A percentile compares a stretch with the other conserved stretches of the same genome.
These are phyloP conservation scores for Oryza nivara DNA, from an alignment of 176 grass and related monocot genomes.

Conservation along the genomic window DNA sequence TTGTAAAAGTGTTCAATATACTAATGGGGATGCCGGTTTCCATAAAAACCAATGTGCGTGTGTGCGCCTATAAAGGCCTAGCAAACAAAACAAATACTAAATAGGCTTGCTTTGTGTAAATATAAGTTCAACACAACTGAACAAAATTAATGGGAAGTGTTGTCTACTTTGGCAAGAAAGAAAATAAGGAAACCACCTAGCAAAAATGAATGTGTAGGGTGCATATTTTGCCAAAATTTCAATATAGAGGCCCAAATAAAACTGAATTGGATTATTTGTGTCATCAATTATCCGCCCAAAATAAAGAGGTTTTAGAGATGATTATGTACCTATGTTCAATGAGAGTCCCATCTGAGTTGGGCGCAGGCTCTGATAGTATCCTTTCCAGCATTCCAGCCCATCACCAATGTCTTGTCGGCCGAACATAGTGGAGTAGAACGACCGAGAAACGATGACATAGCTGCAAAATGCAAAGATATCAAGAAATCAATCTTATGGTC, in stretches of 20 bases:
- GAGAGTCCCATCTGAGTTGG: slow-evolving; percentile 85
- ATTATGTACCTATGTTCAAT: slow-evolving; percentile 69
- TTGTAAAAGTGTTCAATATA: not conserved
- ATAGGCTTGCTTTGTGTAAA: not conserved
- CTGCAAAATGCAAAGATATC: slow-evolving; percentile 41
- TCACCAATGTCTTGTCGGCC: slow-evolving; percentile 47
- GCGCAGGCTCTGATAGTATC: slow-evolving; percentile 87
- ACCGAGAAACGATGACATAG: slow-evolving; percentile 67
- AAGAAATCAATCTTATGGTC: not conserved
- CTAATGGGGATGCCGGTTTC: not conserved
- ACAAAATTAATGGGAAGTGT: not conserved
- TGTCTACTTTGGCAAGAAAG: no score
- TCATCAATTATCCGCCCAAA: not conserved
- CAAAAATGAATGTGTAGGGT: not conserved
- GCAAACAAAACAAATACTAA: slow-evolving; percentile 7
- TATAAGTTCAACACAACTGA: not conserved
- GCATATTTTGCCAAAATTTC: not conserved
- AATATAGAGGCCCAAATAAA: not conserved
- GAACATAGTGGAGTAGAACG: slow-evolving; percentile 72
- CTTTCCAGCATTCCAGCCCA: slow-evolving; percentile 82
- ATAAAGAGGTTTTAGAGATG: not conserved
- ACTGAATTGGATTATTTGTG: not conserved
- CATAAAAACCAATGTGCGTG: not conserved
- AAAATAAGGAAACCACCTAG: not conserved
- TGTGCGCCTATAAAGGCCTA: not conserved